Conservation (phyloP, 1,284 basidiomycete species). For the Heterobasidion irregulare region DNA sequence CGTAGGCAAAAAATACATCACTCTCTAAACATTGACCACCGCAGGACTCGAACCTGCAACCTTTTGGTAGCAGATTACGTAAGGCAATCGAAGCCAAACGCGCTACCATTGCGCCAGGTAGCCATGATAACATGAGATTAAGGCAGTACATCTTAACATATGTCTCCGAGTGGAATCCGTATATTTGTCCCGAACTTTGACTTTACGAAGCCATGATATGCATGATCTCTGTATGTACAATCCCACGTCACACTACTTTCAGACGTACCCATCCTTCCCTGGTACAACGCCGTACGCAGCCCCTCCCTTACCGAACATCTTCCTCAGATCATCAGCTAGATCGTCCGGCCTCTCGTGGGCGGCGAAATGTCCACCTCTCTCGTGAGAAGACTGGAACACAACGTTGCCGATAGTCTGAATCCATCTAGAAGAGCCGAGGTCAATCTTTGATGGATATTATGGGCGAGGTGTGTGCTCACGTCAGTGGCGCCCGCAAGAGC, state of each 20-base stretch:
- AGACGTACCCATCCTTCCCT: conserved; percentile 14
- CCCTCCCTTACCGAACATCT: conserved; percentile 21
- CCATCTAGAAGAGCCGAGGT: conserved; percentile 5
- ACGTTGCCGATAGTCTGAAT: conserved; percentile 16
- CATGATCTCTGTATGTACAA: not conserved
- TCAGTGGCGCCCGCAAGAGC: conserved; percentile 23
- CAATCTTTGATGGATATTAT: not conserved
- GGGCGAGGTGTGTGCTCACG: conserved; percentile 21
- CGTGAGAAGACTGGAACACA: conserved; percentile 17
- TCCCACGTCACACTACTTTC: not conserved
- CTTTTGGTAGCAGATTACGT: conserved; percentile 47
- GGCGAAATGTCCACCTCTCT: conserved; percentile 22
- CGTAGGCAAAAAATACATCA: too few species aligned
- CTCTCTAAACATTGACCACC: conserved; percentile 40
- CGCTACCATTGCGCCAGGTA: conserved; percentile 80
- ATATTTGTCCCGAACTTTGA: too few species aligned
- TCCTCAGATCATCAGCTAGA: conserved; percentile 17
- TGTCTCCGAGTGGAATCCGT: too few species aligned
- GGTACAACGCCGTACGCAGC: conserved; percentile 18
- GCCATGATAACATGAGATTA: conserved; percentile 21
- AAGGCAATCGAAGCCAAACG: conserved; percentile 80
- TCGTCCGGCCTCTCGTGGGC: conserved; percentile 19
- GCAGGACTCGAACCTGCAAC: conserved; percentile 88
- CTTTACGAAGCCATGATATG: too few species aligned
- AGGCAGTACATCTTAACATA: too few species aligned